A percentile compares a stretch with the other conserved stretches of the same genome.
Conservation (phyloP, 2,329 filamentous ascomycete genomes). For the Curvularia sp. region DNA sequence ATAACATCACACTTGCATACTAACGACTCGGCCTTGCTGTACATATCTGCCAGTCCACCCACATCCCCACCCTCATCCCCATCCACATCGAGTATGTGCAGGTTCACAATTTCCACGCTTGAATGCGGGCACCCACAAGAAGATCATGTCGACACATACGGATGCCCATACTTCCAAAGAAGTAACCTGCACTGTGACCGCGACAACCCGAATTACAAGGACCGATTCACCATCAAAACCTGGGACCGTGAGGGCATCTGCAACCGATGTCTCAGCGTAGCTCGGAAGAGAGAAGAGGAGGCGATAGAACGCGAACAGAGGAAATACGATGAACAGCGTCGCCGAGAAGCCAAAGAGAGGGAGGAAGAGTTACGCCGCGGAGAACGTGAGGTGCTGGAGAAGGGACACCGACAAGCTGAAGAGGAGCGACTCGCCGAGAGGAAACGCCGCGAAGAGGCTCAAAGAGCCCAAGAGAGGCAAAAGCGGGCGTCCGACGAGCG, state of each 20-base stretch:
- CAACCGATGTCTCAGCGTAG: conserved; percentile 21
- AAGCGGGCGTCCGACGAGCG: conserved; percentile 5
- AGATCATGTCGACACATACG: conserved; percentile 28
- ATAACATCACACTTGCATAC: conserved; percentile 8
- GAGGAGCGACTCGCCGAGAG: conserved; percentile 9
- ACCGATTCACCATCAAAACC: conserved; percentile 21
- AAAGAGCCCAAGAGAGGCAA: conserved; percentile 3
- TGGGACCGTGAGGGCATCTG: conserved; percentile 27
- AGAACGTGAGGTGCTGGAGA: conserved; percentile 13
- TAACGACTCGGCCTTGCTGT: not conserved
- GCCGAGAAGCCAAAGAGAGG: conserved; percentile 15
- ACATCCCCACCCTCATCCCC: not conserved
- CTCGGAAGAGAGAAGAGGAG: conserved; percentile 20
- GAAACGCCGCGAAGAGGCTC: conserved; percentile 4
- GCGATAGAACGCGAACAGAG: conserved; percentile 22
- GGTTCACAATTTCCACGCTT: conserved; percentile 27
- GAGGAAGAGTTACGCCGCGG: conserved; percentile 18
- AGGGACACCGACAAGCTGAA: conserved; percentile 9
- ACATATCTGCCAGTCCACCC: not conserved
- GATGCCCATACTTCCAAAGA: conserved; percentile 25
- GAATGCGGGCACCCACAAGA: conserved; percentile 32
- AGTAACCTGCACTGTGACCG: conserved; percentile 27
- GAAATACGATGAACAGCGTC: conserved; percentile 15
- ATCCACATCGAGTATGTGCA: conserved; percentile 28
- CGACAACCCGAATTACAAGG: conserved; percentile 25